These are phyloP conservation scores for Logfia minima DNA, from an alignment of 129 eudicot species.

Conservation along the genomic window DNA sequence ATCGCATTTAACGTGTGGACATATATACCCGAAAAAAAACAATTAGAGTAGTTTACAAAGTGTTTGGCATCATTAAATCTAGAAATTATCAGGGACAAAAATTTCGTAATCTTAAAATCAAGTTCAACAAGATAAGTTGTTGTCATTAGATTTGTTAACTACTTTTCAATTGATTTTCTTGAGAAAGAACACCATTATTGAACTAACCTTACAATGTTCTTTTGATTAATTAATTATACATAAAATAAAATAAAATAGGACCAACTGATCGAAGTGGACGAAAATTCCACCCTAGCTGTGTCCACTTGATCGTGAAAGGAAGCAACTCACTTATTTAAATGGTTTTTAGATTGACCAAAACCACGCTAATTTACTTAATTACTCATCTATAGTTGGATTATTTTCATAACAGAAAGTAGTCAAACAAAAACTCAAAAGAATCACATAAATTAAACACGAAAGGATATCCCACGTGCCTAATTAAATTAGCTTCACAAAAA, in stretches of 20 bases:
- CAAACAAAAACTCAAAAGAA: too few relatives aligned
- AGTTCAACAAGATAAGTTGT: constrained; percentile 11
- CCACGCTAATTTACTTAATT: neutral
- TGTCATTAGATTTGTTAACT: too few relatives aligned
- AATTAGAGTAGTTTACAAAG: neutral
- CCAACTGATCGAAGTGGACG: neutral
- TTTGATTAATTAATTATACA: neutral
- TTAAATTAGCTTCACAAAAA: too few relatives aligned
- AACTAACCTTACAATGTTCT: constrained; percentile 1
- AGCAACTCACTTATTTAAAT: neutral
- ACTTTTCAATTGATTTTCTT: too few relatives aligned
- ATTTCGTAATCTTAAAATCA: constrained; percentile 13
- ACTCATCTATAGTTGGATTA: too few relatives aligned
- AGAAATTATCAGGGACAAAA: constrained; percentile 10
- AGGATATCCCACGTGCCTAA: too few relatives aligned
- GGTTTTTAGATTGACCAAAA: neutral
- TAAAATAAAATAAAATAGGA: neutral
- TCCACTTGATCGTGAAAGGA: constrained; percentile 2
- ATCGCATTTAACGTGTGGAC: neutral
- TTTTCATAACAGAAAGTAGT: too few relatives aligned
- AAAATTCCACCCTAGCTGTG: neutral
- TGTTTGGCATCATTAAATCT: constrained; percentile 19
- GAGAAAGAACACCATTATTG: constrained; percentile 10
- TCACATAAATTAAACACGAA: too few relatives aligned
- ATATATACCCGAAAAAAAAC: neutral